Conservation (phyloP, 2,329 filamentous ascomycete species). For the Ophiostoma triangulosporum region DNA sequence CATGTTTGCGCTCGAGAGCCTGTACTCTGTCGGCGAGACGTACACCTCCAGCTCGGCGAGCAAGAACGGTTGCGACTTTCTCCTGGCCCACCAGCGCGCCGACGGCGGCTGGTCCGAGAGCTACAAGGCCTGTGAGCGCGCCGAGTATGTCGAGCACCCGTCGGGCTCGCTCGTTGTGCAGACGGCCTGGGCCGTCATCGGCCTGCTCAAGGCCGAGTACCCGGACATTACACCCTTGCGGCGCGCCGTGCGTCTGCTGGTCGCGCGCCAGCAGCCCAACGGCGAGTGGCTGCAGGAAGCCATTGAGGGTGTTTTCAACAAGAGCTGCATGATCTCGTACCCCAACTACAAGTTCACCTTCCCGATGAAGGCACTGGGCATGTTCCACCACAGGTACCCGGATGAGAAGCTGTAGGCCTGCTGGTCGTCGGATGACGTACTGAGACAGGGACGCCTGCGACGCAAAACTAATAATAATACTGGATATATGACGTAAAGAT, state of each 20-base stretch:
- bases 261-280: slow-evolving; percentile 71
- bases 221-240: slow-evolving; percentile 60
- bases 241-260: slow-evolving; percentile 65
- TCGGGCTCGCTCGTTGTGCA: slow-evolving; percentile 79
- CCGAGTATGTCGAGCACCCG: slow-evolving; percentile 59
- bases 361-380: slow-evolving; percentile 81
- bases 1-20: slow-evolving; percentile 88
- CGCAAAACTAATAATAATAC: too few relatives aligned
- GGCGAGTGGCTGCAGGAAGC: slow-evolving; percentile 93
- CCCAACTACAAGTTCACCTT: slow-evolving; percentile 99
- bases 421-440: too few relatives aligned
- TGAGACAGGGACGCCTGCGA: too few relatives aligned
- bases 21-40: slow-evolving; percentile 68
- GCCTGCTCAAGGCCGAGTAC: slow-evolving; percentile 68
- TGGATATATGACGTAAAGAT: too few relatives aligned
- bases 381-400: slow-evolving; percentile 66
- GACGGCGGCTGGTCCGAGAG: slow-evolving; percentile 97
- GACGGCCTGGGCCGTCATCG: slow-evolving; percentile 82
- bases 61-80: slow-evolving; percentile 72
- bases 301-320: slow-evolving; percentile 98
- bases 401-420: slow-evolving; percentile 31
- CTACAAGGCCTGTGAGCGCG: slow-evolving; percentile 74
- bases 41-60: slow-evolving; percentile 52
- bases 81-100: slow-evolving; percentile 67
- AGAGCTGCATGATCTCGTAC: slow-evolving; percentile 98